phyloP scores from a whole-genome alignment of 1,139 yeast genomes.

The Entelexis sorbosivorans region DNA sequence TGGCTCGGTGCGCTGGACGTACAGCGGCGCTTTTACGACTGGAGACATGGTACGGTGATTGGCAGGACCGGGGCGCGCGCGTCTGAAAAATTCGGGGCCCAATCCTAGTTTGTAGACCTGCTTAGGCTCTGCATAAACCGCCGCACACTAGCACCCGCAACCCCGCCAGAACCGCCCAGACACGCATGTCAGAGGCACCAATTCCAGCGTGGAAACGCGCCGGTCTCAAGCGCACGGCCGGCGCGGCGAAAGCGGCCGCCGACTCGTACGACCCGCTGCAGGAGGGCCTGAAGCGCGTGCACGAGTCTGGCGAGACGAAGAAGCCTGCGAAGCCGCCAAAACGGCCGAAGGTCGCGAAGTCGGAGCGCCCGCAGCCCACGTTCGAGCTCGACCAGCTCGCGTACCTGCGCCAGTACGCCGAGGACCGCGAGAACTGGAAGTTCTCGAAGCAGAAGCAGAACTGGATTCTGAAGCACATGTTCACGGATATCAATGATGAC shows the following conservation, averaged over 20 bases:
- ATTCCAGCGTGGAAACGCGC: conserved; percentile 89
- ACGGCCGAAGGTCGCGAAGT: conserved; percentile 62
- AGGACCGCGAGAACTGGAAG: conserved; percentile 65
- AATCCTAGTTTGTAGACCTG: neutral
- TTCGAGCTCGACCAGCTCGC: conserved; percentile 74
- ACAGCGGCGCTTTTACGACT: neutral
- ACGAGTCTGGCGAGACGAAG: conserved; percentile 14
- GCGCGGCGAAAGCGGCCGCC: conserved; percentile 20
- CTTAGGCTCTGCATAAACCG: neutral
- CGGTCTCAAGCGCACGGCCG: conserved; percentile 46
- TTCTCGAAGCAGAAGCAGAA: conserved; percentile 90
- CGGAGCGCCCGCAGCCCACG: conserved; percentile 56
- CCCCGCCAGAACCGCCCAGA: neutral
- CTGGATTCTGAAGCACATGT: conserved; percentile 71
- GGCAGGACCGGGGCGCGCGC: neutral
- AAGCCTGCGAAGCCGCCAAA: conserved; percentile 51
- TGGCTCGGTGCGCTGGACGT: neutral
- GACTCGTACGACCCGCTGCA: conserved; percentile 29
- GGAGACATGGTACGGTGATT: neutral
- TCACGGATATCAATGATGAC: conserved; percentile 38
- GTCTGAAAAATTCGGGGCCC: neutral
- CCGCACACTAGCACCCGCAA: neutral
- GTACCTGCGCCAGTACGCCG: conserved; percentile 55
- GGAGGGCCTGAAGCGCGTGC: conserved; percentile 22
- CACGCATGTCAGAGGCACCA: conserved; percentile 15